Evolutionary conservation across 2,329 filamentous ascomycete species (phyloP), one percentile per base, ranked within the genome.

Genomic region (Neurospora sp.): DNA sequence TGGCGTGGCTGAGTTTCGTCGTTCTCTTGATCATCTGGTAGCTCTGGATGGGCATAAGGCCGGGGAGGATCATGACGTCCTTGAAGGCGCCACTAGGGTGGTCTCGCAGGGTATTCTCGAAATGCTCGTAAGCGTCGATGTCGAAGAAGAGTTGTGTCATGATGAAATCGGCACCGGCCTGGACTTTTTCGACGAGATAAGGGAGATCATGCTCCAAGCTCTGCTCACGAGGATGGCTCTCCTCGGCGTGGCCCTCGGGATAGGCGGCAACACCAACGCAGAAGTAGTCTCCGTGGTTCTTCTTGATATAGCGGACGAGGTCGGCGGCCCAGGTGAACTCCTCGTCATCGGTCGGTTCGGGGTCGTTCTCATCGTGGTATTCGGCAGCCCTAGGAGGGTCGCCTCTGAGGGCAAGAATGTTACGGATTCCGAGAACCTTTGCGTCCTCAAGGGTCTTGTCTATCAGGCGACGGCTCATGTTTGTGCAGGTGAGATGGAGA

Each of bases 71-170:
- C 6, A 92, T 91, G 33, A 97, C 91, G 2, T 87, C 88, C 81
- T 92, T 92, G 82, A 99, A 97, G 2, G 87, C 86, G 3, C 93
- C 93, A 76, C 92, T 96, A 66, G 92, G 88, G 77, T 99, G 93
- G 68, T 90, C 87, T 71, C 93, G 85, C 74, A 99, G 80, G 67
- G 85, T 87, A 73, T 83, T 86, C 81, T 98, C 95, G 77, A 96
- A 98, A 40, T 83, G 83, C 69, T 89, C 86, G 78, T 96, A 99
- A 19, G 92, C 92, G 3, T 91, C 85, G 33, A 93, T 86, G 77
- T 98, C 93, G 80, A 97, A 99, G 81, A 97, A 98, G 8, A 99
- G 85, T 80, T 99, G 96, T 0, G 96, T 98, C 92, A 99, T 97
- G 80, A 99, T 91, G 78, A 99, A 99, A 81, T 98, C 94, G 67